Evolutionary conservation across 2,329 filamentous ascomycete species (phyloP).

Genomic region (Neurospora sp.): DNA sequence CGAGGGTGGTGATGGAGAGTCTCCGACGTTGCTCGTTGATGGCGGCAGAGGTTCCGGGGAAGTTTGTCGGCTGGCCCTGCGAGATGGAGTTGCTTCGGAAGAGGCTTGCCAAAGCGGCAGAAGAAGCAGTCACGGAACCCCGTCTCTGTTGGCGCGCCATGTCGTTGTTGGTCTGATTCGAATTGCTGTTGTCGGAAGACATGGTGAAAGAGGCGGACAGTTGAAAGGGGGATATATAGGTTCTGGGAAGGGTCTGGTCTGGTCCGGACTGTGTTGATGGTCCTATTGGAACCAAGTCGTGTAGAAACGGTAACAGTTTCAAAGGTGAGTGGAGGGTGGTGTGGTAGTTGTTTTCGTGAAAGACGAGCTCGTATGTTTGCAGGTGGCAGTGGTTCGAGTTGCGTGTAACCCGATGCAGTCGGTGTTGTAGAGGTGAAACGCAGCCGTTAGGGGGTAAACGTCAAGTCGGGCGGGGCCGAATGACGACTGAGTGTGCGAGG

Average conservation of each 20-base stretch:
- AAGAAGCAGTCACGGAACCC: slow-evolving; percentile 40
- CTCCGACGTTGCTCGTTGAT: slow-evolving; percentile 51
- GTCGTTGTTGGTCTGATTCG: slow-evolving; percentile 19
- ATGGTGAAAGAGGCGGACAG: slow-evolving; percentile 14
- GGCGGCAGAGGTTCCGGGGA: slow-evolving; percentile 35
- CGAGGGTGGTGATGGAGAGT: slow-evolving; percentile 64
- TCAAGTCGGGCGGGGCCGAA: slow-evolving; percentile 12
- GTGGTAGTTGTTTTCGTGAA: not conserved
- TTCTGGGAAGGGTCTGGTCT: slow-evolving; percentile 7
- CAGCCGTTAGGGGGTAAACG: slow-evolving; percentile 7
- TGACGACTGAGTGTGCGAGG: slow-evolving; percentile 11
- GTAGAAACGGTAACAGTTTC: slow-evolving; percentile 3
- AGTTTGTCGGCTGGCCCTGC: slow-evolving; percentile 30
- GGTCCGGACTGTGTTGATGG: slow-evolving; percentile 5
- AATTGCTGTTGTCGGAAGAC: slow-evolving; percentile 22
- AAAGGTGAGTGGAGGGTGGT: not conserved
- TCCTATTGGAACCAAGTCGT: slow-evolving; percentile 4
- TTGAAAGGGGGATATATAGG: not conserved
- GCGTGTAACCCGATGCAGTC: slow-evolving; percentile 2
- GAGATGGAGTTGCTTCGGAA: slow-evolving; percentile 47
- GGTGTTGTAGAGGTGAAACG: slow-evolving; percentile 14
- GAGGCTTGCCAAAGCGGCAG: slow-evolving; percentile 46
- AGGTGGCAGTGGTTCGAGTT: slow-evolving; percentile 14
- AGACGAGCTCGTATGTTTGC: slow-evolving; percentile 14
- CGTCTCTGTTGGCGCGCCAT: slow-evolving; percentile 22